These are phyloP conservation scores for Fistulinella prunicolor DNA, from an alignment of 768 basidiomycete species.

Conservation along the genomic window DNA sequence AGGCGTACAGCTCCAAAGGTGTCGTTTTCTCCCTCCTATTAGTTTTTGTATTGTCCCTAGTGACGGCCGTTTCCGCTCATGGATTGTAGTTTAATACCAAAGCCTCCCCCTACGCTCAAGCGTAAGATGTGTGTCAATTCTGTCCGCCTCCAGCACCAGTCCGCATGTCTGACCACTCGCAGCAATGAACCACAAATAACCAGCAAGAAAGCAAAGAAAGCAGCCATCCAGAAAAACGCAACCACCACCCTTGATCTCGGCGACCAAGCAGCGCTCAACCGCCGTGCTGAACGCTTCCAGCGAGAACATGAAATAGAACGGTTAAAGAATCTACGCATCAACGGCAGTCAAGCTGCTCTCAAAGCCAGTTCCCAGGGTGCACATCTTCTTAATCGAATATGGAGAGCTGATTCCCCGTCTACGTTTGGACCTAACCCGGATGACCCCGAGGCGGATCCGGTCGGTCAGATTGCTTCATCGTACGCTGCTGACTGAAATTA, in stretches of 20 bases:
- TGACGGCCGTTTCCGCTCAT: conserved; percentile 14
- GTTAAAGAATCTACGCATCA: conserved; percentile 47
- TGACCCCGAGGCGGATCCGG: conserved; percentile 72
- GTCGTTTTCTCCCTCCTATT: conserved; percentile 1
- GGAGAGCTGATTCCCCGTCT: conserved; percentile 46
- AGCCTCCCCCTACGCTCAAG: conserved; percentile 57
- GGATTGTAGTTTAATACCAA: conserved; percentile 52
- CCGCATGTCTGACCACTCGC: conserved; percentile 9
- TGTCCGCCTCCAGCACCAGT: neutral
- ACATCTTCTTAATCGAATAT: conserved; percentile 50
- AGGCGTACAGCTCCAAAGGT: conserved; percentile 86
- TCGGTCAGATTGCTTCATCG: conserved; percentile 34
- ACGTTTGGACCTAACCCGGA: conserved; percentile 48
- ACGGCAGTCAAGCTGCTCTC: conserved; percentile 32
- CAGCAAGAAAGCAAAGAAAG: conserved; percentile 62
- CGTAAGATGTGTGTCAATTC: conserved; percentile 59
- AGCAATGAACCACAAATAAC: conserved; percentile 44
- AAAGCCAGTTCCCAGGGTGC: conserved; percentile 48
- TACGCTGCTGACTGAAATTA: conserved; percentile 4
- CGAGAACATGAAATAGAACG: conserved; percentile 86
- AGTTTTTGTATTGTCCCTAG: conserved; percentile 14
- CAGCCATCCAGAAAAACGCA: conserved; percentile 40
- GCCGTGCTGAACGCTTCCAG: conserved; percentile 86
- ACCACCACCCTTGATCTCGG: conserved; percentile 47
- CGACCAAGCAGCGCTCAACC: conserved; percentile 67